These are phyloP conservation scores for Kurtzmaniella fragi DNA, from an alignment of 805 yeast genomes.

Conservation along the genomic window DNA sequence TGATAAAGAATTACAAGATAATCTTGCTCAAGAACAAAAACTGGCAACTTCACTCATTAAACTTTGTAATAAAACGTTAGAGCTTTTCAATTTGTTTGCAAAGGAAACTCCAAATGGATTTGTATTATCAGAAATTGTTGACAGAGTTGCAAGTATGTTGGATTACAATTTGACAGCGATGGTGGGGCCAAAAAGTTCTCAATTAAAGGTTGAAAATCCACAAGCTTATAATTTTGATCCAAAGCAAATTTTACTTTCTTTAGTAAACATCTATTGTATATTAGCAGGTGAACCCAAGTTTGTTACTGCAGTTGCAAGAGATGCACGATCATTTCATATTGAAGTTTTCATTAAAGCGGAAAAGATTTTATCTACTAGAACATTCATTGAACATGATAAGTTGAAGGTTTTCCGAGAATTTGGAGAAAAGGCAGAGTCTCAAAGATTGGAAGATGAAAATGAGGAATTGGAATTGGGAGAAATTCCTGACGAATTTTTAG, in stretches of 20 bases:
- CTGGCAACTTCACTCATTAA: constrained; percentile 81
- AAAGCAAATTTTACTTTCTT: constrained; percentile 56
- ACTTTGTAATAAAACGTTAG: constrained; percentile 76
- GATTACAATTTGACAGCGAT: constrained; percentile 87
- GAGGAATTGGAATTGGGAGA: constrained; percentile 90
- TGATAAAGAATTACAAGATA: constrained; percentile 55
- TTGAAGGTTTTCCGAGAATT: constrained; percentile 50
- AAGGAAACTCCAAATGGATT: constrained; percentile 83
- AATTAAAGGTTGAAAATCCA: constrained; percentile 79
- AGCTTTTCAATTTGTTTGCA: constrained; percentile 75
- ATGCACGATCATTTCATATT: constrained; percentile 80
- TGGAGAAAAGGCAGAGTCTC: constrained; percentile 59
- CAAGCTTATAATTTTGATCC: constrained; percentile 83
- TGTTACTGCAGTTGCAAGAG: constrained; percentile 77
- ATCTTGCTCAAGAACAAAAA: constrained; percentile 59
- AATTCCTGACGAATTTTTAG: constrained; percentile 92
- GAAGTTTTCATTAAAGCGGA: constrained; percentile 67
- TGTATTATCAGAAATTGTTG: constrained; percentile 83
- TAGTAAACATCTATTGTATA: constrained; percentile 73
- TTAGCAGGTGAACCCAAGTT: constrained; percentile 62
- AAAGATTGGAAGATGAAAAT: constrained; percentile 60
- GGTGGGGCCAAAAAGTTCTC: constrained; percentile 93
- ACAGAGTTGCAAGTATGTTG: constrained; percentile 92
- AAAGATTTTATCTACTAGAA: constrained; percentile 53
- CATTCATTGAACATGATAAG: constrained; percentile 44